Evolutionary conservation across 495 filamentous ascomycete genomes (phyloP).

Genomic region (Patellaria atrata): DNA sequence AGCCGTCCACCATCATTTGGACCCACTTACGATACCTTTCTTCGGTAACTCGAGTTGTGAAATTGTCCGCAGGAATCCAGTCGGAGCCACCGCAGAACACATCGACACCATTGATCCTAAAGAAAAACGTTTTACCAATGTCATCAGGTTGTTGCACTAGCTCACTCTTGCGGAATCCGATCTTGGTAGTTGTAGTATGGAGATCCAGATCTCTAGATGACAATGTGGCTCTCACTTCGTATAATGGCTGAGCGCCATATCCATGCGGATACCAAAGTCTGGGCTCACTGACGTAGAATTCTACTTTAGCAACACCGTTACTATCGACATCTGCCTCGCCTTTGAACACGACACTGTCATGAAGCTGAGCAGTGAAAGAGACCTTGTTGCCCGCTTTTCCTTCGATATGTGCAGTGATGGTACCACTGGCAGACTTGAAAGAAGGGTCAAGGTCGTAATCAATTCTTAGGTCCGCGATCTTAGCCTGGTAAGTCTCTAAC

Average conservation of each 20-base stretch:
- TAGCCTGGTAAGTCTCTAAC: conserved; percentile 23
- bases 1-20: conserved; percentile 40
- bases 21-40: conserved; percentile 26
- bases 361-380: conserved; percentile 16
- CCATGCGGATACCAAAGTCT: conserved; percentile 28
- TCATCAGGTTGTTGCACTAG: conserved; percentile 26
- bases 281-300: conserved; percentile 22
- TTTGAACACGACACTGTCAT: conserved; percentile 17
- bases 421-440: conserved; percentile 21
- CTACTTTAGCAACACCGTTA: conserved; percentile 20
- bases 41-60: conserved; percentile 24
- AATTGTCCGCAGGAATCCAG: conserved; percentile 30
- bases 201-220: conserved; percentile 17
- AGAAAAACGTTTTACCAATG: conserved; percentile 28
- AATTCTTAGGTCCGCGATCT: conserved; percentile 22
- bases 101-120: conserved; percentile 26
- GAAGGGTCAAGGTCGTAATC: conserved; percentile 21
- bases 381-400: conserved; percentile 17
- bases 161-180: conserved; percentile 25
- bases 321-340: conserved; percentile 15
- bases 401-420: conserved; percentile 20
- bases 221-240: conserved; percentile 21
- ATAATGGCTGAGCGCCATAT: conserved; percentile 27
- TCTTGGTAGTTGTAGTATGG: conserved; percentile 19
- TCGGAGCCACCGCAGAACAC: conserved; percentile 29